Evolutionary conservation across 2,329 filamentous ascomycete genomes (phyloP), one percentile per base, ranked within the genome.

Genomic region (Dactylellina leptospora): DNA sequence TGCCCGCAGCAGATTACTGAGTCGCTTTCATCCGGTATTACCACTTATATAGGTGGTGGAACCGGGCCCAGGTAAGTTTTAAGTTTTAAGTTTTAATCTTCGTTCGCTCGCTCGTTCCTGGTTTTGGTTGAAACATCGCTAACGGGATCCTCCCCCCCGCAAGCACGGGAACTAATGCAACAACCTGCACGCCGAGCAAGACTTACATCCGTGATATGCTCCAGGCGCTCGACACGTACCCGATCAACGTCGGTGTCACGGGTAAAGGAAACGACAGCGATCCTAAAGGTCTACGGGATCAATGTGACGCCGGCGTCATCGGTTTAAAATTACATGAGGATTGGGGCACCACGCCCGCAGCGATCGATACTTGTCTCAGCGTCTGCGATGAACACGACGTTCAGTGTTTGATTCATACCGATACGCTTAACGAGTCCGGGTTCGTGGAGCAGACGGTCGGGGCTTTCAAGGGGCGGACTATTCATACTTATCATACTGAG

Each of bases 401-500:
- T 23, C 93, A 97, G 80, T 96, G 91, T 75, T 86, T 96, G 75
- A 96, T 97, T 76, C 93, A 97, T 79, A 97, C 93, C 0, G 93
- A 97, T 80, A 97, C 93, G 0, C 86, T 97, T 73, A 97, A 97
- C 80, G 93, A 97, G 80, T 93, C 91, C 16, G 93, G 93, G n/a
- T 97, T 96, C 78, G 93, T 97, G 54, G 93, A 97, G 79, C 89
- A 91, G 69, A 96, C 93, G 1, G 87, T 96, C 73, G 86, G 83
- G n/a, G 88, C 93, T 2, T 90, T 97, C 84, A 92, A 91, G 79
- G 84, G 87, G 78, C 88, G 93, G 72, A 91, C 92, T 0, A 96
- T 97, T 77, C 93, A 97, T 81, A 96, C 93, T 0, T 97, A 97
- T 81, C 93, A 97, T 81, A 97, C 92, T 28, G 93, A 97, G 82